Evolutionary conservation across 2,329 filamentous ascomycete genomes (phyloP).

Genomic region (Mycocentrospora acerina): DNA sequence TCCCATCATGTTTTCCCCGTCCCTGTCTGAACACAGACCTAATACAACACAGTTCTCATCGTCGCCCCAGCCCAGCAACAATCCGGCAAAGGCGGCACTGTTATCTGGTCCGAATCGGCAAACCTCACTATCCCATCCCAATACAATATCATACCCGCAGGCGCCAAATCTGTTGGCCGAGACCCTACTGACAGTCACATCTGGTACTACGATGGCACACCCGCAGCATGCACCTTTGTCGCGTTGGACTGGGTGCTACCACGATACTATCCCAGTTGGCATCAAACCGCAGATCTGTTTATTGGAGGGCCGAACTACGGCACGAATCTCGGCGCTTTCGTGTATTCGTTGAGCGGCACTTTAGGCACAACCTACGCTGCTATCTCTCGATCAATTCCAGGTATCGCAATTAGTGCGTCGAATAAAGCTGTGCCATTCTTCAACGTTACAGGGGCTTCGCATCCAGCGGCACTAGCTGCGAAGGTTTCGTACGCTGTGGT

Average conservation of each 20-base stretch:
- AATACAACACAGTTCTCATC: conserved; percentile 37
- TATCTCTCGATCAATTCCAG: conserved; percentile 52
- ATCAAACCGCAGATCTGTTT: conserved; percentile 56
- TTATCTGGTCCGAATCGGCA: conserved; percentile 47
- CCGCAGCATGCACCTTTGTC: conserved; percentile 58
- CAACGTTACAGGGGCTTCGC: conserved; percentile 45
- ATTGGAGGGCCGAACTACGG: conserved; percentile 60
- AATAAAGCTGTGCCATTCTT: conserved; percentile 48
- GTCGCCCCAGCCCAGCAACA: conserved; percentile 48
- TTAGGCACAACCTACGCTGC: conserved; percentile 54
- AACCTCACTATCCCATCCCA: conserved; percentile 47
- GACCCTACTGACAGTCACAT: conserved; percentile 57
- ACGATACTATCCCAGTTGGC: conserved; percentile 38
- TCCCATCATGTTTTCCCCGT: background rate
- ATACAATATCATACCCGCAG: conserved; percentile 50
- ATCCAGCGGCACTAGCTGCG: conserved; percentile 50
- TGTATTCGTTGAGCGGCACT: conserved; percentile 33
- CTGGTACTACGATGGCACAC: conserved; percentile 64
- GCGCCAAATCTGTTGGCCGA: conserved; percentile 52
- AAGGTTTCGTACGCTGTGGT: conserved; percentile 49
- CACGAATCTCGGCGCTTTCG: conserved; percentile 56
- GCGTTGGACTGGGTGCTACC: conserved; percentile 60
- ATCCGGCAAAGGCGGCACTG: conserved; percentile 49
- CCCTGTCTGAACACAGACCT: background rate
- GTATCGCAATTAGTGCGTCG: conserved; percentile 51